Base-by-base conservation (phyloP, 352 stramenopile species). In the Phytopythium ostracodes region DNA sequence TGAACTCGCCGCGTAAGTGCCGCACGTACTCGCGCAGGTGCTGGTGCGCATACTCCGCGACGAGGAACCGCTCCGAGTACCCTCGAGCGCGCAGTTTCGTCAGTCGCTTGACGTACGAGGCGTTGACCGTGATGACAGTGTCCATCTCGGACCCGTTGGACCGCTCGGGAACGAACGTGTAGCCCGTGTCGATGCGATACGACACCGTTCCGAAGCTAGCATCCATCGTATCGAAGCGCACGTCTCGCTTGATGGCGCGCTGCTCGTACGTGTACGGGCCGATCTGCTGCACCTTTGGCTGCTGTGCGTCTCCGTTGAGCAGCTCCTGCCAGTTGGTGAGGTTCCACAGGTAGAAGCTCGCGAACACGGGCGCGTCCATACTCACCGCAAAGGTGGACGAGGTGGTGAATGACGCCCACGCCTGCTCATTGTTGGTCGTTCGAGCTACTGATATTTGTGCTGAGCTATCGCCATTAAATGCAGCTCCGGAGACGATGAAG, bases 251-350 rank as follows among this genome's bases (percentile, higher is more conserved):
- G 24, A 65, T 59, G 14, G 78, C 76, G 7, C 57, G 66, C 68
- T 89, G 86, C 62, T 81, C 73, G 78, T 92, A 92, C 40, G 65
- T 71, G 60, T 90, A 91, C 20, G 81, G 81, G 1, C 84, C 84
- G 27, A 91, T 56, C 64, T 92, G 73, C 22, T 77, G 27, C 5
- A 91, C 58, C 0, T 52, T 18, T 0, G 84, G 81, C 31, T 63
- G 15, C 11, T 59, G 63, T 14, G 24, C 58, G 3, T 46, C 38
- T 0, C 79, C 77, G 2, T 47, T 40, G 0, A 90, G 54, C 35
- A 92, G 61, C 12, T 64, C 62, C n/a, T 47, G 59, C 5, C 59
- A 70, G 52, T 92, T 91, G 3, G 79, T 87, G 68, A 92, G 64
- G 47, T 92, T 92, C 68, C 77, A 90, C 11, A 89, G 60, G 59